Base-by-base conservation (phyloP, 1,284 basidiomycete genomes). In the Ceratobasidium sp. region DNA sequence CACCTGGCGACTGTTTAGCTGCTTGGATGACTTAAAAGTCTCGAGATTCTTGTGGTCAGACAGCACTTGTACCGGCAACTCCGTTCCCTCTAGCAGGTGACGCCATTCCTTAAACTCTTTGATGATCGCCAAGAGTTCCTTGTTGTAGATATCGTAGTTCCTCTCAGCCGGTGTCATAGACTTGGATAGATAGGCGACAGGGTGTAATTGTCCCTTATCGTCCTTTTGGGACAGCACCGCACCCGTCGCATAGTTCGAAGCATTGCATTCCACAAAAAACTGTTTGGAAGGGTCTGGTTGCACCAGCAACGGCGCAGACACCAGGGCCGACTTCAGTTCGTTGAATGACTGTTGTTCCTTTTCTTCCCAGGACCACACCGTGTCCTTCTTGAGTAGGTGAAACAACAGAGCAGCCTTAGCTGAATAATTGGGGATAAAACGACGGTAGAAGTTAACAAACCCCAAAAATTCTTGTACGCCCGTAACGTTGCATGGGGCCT, bases 61-160 rank as follows among this genome's bases (percentile, higher is more conserved):
- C n/a, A n/a, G n/a, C n/a, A n/a, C n/a, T n/a, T n/a, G n/a, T n/a
- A n/a, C n/a, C n/a, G n/a, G n/a, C n/a, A n/a, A n/a, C n/a, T 41
- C 41, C 2, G 67, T 33, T 2, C 81, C 81, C 69, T 82, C 80
- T 23, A 83, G 74, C 55, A 82, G 83, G n/a, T 81, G 79, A 6
- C 81, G 67, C 83, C 83, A 85, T n/a, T 68, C 44, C 55, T 77
- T 64, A 4, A 82, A 44, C 0, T 70, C 77, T 12, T 60, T 33
- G 14, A 83, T 71, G 18, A 83, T 80, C 20, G 82, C 82, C 8
- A 83, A 71, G 44, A 85, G 55, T 77, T 85, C 84, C 77, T 85
- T 83, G 78, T 85, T 82, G 71, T 84, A 81, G 30, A 83, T 82
- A 10, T 78, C 78, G 77, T 84, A 86, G 78, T 85, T 86, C 1